These are phyloP conservation scores for Besnoitia besnoiti DNA, from an alignment of 169 alveolate species.

Conservation along the genomic window DNA sequence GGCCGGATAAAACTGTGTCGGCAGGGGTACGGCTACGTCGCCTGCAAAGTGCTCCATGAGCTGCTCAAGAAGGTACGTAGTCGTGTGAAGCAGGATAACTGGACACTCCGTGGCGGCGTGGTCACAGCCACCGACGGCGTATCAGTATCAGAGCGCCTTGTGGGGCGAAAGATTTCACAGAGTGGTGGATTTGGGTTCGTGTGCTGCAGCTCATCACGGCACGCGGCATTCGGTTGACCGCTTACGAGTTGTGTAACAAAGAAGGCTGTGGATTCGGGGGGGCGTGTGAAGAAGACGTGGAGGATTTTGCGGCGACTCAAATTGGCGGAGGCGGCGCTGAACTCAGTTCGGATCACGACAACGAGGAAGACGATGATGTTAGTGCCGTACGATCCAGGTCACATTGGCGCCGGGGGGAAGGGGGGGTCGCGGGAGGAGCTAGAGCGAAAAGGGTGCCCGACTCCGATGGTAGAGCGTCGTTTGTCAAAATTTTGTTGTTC, in stretches of 20 bases:
- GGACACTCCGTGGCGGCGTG: too few species aligned
- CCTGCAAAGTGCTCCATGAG: conserved; percentile 21
- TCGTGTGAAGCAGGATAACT: not conserved
- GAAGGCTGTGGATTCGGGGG: not conserved
- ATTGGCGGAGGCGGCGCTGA: not conserved
- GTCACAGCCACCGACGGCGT: too few species aligned
- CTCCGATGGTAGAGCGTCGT: too few species aligned
- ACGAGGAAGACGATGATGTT: not conserved
- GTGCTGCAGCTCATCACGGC: not conserved
- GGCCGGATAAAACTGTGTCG: too few species aligned
- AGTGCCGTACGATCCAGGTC: too few species aligned
- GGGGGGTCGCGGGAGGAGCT: too few species aligned
- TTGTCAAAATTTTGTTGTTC: too few species aligned
- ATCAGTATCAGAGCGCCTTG: too few species aligned
- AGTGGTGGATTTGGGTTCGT: too few species aligned
- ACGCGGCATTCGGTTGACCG: not conserved
- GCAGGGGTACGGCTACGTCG: conserved; percentile 25
- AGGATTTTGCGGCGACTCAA: not conserved
- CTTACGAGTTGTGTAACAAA: not conserved
- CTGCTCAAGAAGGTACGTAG: conserved; percentile 7
- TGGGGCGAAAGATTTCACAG: too few species aligned
- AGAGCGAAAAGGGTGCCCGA: too few species aligned
- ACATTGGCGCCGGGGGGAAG: too few species aligned
- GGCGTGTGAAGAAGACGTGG: not conserved
- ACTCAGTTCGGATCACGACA: not conserved